A percentile compares a stretch with the other conserved stretches of the same genome.
Evolutionary conservation across 2,329 filamentous ascomycete genomes (phyloP).

Genomic region (Microsporum ferrugineum): DNA sequence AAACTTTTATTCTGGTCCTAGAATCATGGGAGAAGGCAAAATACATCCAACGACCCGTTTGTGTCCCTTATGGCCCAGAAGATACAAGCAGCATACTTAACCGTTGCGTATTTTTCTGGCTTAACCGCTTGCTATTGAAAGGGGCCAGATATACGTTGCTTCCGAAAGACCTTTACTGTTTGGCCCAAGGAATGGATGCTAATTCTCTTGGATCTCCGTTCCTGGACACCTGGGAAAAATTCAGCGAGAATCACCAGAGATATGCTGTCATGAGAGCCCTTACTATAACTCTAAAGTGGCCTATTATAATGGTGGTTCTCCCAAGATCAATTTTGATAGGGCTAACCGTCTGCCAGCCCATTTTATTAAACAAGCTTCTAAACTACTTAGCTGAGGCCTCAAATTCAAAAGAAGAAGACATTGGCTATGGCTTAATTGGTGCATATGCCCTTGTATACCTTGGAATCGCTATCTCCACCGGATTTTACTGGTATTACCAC

Average conservation of each 20-base stretch:
- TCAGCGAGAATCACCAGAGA: neutral
- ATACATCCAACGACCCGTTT: neutral
- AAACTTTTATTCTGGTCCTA: neutral
- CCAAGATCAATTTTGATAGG: neutral
- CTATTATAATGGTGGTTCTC: neutral
- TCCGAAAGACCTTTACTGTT: neutral
- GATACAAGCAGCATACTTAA: neutral
- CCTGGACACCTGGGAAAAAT: neutral
- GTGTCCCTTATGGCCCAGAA: neutral
- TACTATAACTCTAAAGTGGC: neutral
- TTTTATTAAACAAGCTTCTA: neutral
- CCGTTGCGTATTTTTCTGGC: neutral
- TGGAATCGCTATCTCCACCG: neutral
- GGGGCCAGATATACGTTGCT: neutral
- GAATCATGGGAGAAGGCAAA: neutral
- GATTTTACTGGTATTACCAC: neutral
- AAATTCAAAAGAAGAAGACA: neutral
- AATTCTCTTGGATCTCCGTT: neutral
- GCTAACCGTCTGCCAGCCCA: neutral
- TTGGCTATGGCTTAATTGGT: conserved; percentile 1
- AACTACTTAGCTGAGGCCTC: neutral
- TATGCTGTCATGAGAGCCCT: neutral
- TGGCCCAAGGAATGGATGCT: neutral
- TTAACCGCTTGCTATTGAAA: neutral
- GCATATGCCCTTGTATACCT: conserved; percentile 1